Percentiles rank a stretch among this genome's conserved stretches.
phyloP scores from a whole-genome alignment of 345 rosid genomes.

The Erodium maritimum region DNA sequence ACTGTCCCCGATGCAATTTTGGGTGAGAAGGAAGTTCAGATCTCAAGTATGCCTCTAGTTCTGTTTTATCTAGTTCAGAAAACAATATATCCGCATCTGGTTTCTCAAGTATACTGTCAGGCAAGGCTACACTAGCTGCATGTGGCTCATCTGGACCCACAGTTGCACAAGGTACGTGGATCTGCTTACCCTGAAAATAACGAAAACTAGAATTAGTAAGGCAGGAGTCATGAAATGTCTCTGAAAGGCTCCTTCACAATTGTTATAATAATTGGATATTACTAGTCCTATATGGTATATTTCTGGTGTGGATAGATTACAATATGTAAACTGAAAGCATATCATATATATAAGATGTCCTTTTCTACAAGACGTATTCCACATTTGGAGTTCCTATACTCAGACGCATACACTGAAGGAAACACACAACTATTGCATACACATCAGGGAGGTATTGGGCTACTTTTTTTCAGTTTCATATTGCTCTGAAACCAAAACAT shows the following conservation, averaged over 20 bases:
- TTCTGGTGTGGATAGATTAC: not conserved
- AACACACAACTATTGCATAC: not conserved
- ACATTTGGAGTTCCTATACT: no score
- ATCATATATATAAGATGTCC: not conserved
- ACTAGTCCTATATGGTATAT: not conserved
- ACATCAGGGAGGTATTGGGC: not conserved
- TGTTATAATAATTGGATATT: not conserved
- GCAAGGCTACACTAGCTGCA: slow-evolving; percentile 81
- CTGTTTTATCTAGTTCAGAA: slow-evolving; percentile 33
- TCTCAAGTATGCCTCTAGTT: slow-evolving; percentile 46
- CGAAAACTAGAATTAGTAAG: slow-evolving; percentile 1
- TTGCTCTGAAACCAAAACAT: not conserved
- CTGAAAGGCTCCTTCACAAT: not conserved
- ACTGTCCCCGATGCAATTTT: slow-evolving; percentile 65
- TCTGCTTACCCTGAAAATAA: slow-evolving; percentile 34
- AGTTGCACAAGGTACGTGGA: slow-evolving; percentile 47
- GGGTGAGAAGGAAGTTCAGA: slow-evolving; percentile 85
- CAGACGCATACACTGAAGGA: no score
- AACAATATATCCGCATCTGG: slow-evolving; percentile 48
- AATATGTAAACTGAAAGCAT: no score
- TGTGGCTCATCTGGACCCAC: slow-evolving; percentile 98
- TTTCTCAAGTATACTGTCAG: slow-evolving; percentile 65
- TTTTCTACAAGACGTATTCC: not conserved
- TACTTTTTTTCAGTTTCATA: not conserved
- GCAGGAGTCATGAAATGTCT: not conserved